Base-by-base conservation (phyloP, 2,329 filamentous ascomycete genomes). In the Exophiala xenobiotica region DNA sequence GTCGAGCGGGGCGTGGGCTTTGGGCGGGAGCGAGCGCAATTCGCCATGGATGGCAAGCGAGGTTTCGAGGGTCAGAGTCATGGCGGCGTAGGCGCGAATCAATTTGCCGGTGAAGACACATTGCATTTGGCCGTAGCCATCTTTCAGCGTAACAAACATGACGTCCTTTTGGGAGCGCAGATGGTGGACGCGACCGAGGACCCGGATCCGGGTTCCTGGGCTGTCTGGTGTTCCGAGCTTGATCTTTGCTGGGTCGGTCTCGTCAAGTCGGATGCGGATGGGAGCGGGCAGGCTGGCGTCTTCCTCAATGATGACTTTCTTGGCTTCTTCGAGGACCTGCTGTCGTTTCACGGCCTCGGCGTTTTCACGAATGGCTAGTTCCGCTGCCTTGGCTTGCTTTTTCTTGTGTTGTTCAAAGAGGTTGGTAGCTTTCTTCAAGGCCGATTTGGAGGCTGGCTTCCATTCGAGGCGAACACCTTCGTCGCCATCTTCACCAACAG, bases 31-130 rank as follows among this genome's bases (percentile, higher is more conserved):
- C 64, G 87, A 80, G 67, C 82, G 83, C 78, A 96, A 83, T 76
- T 95, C 88, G 61, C 91, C 91, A 54, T 83, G 83, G 51, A 96
- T 82, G 64, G 85, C 84, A 66, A 96, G 83, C 45, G 89, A 89
- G n/a, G 90, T 93, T 73, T 92, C 90, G 57, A 87, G 84, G 24
- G 89, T 88, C 62, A 96, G 81, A 19, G 87, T 90, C 62, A 95
- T 76, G 56, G 89, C 88, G 66, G 95, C 90, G 75, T 95, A 95
- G n/a, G 88, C 92, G 77, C 90, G 90, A 61, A 89, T 86, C 63
- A 97, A 79, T 57, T 90, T 79, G 51, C 90, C 90, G 2, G 83
- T 80, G 61, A 96, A 75, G 56, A 96, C 80, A 66, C 89, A 91
- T 76, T 96, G 90, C 68, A 97, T 78, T 65, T 85, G 85, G 47